Base-by-base conservation (phyloP, 2,329 filamentous ascomycete genomes). In the Cladosporium sp. region DNA sequence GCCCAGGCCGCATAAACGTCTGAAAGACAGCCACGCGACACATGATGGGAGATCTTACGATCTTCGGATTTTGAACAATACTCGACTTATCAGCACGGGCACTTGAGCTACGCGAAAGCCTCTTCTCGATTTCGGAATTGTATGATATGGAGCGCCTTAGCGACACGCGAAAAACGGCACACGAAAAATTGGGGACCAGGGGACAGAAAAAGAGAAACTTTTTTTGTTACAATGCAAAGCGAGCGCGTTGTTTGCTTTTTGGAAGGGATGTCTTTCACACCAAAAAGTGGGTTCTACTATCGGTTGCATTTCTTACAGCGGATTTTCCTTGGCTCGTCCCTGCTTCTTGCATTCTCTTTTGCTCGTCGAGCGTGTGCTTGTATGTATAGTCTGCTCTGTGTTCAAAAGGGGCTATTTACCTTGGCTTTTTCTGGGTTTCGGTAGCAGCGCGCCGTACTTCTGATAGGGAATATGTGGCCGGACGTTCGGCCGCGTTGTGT, bases 1-100 rank as follows among this genome's bases (percentile, higher is more conserved):
- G 63, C 64, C 24, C 64, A 64, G 35, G 39, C 39, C 20, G 25
- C 40, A n/a, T 54, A 54, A 22, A 54, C 22, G 9, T 24, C 37
- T 34, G 4, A 3, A 34, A 19, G 20, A 20, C n/a, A 19, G 19
- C 15, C 19, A 34, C 34, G 17, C 25, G 17, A 28, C 24, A 9
- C 28, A 48, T 35, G 45, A 48, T 25, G 17, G 17, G 3, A 17
- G 15, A 6, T 28, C 24, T 28, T 25, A 45, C 25, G 42, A 45
- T 24, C 8, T 10, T 10, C 12, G 28, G 8, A 32, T 10, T 10
- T 10, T 32, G 28, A 10, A 32, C 28, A 10, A 28, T 28, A 9
- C 25, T 28, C n/a, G n/a, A 32, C 28, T 5, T 32, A 32, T 32
- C 28, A 32, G 28, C 28, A 7, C 28, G 28, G 8, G 28, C 12